Conservation (phyloP, 2,329 filamentous ascomycete species). For the Alternaria tenuissima region DNA sequence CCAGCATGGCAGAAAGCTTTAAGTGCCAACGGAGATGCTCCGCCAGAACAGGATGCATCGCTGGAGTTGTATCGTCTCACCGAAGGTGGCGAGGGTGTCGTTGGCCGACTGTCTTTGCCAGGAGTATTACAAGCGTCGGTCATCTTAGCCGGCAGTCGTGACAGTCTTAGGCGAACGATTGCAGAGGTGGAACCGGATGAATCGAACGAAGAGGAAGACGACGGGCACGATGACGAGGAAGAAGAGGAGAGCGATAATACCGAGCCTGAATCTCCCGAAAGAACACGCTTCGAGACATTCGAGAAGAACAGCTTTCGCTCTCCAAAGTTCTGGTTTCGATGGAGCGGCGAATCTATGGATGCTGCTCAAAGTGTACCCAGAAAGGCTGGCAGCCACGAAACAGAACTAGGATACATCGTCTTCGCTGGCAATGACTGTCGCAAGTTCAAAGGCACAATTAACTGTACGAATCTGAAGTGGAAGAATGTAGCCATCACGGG, state of each 20-base stretch:
- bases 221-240: neutral
- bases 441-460: constrained; percentile 37
- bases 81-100: constrained; percentile 28
- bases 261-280: constrained; percentile 12
- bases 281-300: constrained; percentile 29
- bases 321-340: constrained; percentile 39
- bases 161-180: constrained; percentile 18
- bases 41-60: constrained; percentile 12
- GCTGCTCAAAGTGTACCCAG: neutral
- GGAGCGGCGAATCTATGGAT: constrained; percentile 21
- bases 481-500: constrained; percentile 30
- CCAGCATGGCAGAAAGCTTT: constrained; percentile 26
- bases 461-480: constrained; percentile 27
- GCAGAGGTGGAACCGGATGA: constrained; percentile 15
- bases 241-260: constrained; percentile 1
- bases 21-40: neutral
- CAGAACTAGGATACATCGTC: constrained; percentile 31
- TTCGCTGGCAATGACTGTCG: constrained; percentile 33
- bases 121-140: constrained; percentile 23
- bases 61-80: constrained; percentile 34
- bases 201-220: neutral
- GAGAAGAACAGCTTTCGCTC: constrained; percentile 40
- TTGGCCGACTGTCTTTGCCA: constrained; percentile 29
- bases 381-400: constrained; percentile 1
- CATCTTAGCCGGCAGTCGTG: constrained; percentile 30